A percentile compares a stretch with the other conserved stretches of the same genome.
phyloP scores from a whole-genome alignment of 768 basidiomycete species.

The Pleurotus pulmonarius region DNA sequence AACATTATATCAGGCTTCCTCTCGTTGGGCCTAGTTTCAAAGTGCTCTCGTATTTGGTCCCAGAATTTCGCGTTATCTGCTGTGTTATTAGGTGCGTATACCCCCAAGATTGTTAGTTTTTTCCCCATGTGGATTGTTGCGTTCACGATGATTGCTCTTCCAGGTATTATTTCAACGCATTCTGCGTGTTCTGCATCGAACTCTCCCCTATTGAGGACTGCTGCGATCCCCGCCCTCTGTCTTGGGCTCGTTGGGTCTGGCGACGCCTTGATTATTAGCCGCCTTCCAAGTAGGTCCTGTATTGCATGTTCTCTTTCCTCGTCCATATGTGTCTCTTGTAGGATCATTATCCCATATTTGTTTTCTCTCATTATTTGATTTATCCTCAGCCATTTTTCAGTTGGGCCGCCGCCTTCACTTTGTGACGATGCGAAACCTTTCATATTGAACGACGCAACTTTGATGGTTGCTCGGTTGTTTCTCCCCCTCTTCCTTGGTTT shows the following conservation, averaged over 20 bases:
- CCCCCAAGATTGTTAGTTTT: constrained; percentile 21
- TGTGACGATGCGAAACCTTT: constrained; percentile 12
- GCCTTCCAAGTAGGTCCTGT: background rate
- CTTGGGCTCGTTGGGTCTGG: constrained; percentile 12
- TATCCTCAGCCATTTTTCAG: constrained; percentile 21
- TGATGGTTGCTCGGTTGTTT: constrained; percentile 7
- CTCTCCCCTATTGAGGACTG: constrained; percentile 28
- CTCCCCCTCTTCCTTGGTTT: constrained; percentile 2
- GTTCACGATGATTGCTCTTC: constrained; percentile 19
- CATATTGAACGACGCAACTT: constrained; percentile 21
- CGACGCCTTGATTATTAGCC: constrained; percentile 16
- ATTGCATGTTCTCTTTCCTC: constrained; percentile 7
- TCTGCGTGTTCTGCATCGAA: constrained; percentile 13
- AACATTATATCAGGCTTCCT: constrained; percentile 27
- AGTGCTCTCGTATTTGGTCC: constrained; percentile 13
- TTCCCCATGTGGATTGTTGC: constrained; percentile 14
- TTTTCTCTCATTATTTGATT: constrained; percentile 21
- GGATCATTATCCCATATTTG: constrained; percentile 21
- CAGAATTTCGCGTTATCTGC: constrained; percentile 27
- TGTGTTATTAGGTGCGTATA: constrained; percentile 32
- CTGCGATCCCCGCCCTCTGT: constrained; percentile 25
- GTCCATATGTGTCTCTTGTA: constrained; percentile 30
- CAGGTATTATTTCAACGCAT: constrained; percentile 17
- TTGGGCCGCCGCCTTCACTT: background rate
- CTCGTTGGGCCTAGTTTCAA: background rate